Evolutionary conservation across 306 rosid genomes (phyloP).

Genomic region (Corylus heterophylla): DNA sequence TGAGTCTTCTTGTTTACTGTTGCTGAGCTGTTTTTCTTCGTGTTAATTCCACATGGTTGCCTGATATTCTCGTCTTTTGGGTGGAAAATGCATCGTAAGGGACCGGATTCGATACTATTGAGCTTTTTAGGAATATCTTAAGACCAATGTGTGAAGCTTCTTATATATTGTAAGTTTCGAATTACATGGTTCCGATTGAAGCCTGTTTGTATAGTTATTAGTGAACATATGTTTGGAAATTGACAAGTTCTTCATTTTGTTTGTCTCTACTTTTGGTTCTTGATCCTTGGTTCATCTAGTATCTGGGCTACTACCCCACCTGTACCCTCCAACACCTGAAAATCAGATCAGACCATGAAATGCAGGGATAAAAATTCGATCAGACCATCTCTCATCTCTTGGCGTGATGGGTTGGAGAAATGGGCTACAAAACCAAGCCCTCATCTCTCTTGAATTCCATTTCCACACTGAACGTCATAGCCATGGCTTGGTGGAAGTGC

Average conservation of each 20-base stretch:
- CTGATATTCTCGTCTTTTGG: constrained; percentile 15
- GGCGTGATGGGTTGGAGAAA: no score
- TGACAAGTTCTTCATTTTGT: constrained; percentile 8
- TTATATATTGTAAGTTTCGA: constrained; percentile 24
- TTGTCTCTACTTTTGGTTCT: constrained; percentile 5
- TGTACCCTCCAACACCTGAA: no score
- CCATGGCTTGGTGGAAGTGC: no score
- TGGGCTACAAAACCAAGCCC: no score
- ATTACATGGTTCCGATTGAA: constrained; percentile 22
- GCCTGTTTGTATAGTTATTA: constrained; percentile 18
- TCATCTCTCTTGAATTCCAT: no score
- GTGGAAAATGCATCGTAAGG: not conserved
- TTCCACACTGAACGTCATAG: no score
- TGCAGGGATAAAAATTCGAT: no score
- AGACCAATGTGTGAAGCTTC: constrained; percentile 21
- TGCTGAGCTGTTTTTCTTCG: constrained; percentile 15
- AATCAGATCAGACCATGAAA: no score
- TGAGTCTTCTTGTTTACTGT: constrained; percentile 24
- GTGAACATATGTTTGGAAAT: not conserved
- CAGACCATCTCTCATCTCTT: no score
- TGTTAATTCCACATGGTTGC: constrained; percentile 9
- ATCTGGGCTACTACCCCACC: constrained; percentile 28
- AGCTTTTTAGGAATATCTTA: constrained; percentile 1
- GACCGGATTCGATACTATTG: not conserved
- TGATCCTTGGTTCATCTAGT: constrained; percentile 21